phyloP scores from a whole-genome alignment of 1,284 basidiomycete genomes.

The Pascua guehoae region DNA sequence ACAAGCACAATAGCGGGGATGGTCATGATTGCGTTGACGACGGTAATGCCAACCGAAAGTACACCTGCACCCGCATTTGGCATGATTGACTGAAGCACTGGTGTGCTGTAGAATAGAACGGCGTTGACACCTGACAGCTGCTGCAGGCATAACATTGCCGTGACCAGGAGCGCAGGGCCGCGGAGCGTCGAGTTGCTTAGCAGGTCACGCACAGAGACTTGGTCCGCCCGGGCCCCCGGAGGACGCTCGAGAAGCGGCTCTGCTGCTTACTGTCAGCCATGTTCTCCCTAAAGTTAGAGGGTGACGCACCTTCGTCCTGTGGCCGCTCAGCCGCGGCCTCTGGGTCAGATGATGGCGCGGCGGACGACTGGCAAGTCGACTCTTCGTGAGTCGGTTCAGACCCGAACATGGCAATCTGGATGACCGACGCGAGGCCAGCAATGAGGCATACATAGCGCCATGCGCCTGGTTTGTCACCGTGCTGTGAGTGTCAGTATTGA shows the following conservation, averaged over 20 bases:
- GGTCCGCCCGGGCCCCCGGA: slow-evolving; percentile 45
- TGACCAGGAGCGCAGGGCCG: slow-evolving; percentile 65
- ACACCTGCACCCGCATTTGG: slow-evolving; percentile 66
- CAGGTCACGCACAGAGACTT: slow-evolving; percentile 30
- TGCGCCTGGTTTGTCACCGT: slow-evolving; percentile 40
- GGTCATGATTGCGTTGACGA: slow-evolving; percentile 77
- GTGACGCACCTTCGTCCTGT: slow-evolving; percentile 3
- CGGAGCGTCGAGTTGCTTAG: slow-evolving; percentile 60
- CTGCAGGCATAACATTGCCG: slow-evolving; percentile 70
- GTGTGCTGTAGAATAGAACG: slow-evolving; percentile 85
- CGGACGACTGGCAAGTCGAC: no score
- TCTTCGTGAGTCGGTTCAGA: background rate
- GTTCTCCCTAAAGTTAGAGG: background rate
- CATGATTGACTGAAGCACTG: slow-evolving; percentile 71
- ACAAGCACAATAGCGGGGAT: slow-evolving; percentile 80
- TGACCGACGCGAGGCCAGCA: slow-evolving; percentile 59
- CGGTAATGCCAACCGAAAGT: slow-evolving; percentile 50
- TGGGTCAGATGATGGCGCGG: background rate
- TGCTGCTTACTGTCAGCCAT: slow-evolving; percentile 17
- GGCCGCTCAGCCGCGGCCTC: slow-evolving; percentile 1
- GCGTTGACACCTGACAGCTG: slow-evolving; percentile 76
- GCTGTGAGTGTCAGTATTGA: slow-evolving; percentile 14
- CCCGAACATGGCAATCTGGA: slow-evolving; percentile 57
- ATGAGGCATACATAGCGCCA: slow-evolving; percentile 74
- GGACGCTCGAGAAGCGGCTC: slow-evolving; percentile 24